A percentile compares a stretch with the other conserved stretches of the same genome.
Evolutionary conservation across 129 eudicot genomes (phyloP).

Genomic region (Tagetes erecta): DNA sequence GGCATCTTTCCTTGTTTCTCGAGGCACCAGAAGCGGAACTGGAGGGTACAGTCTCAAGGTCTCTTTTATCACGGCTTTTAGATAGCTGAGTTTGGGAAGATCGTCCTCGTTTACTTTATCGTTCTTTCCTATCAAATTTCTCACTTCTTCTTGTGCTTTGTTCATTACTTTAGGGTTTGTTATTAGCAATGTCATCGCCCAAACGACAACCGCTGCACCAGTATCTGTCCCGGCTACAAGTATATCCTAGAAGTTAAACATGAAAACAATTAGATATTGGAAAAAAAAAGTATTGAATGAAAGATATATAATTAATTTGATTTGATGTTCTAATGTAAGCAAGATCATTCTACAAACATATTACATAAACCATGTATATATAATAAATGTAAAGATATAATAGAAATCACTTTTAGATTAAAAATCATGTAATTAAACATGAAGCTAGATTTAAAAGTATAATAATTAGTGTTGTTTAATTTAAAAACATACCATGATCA

Average conservation of each 20-base stretch:
- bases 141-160: constrained; percentile 46
- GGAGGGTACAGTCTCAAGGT: constrained; percentile 35
- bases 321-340: not conserved
- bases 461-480: no score
- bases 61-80: constrained; percentile 40
- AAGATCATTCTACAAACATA: no score
- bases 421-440: no score
- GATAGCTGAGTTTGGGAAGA: constrained; percentile 30
- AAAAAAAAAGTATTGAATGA: not conserved
- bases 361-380: no score
- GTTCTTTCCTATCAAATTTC: constrained; percentile 26
- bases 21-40: constrained; percentile 34
- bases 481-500: constrained; percentile 35
- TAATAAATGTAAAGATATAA: no score
- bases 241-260: constrained; percentile 32
- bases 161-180: constrained; percentile 42
- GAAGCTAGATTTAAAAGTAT: no score
- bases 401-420: no score
- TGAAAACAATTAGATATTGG: not conserved
- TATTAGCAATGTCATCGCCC: constrained; percentile 48
- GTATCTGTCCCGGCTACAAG: constrained; percentile 42
- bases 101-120: constrained; percentile 31
- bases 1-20: constrained; percentile 21
- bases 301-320: no score
- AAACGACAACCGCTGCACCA: constrained; percentile 32